These are phyloP conservation scores for Kodamaea kaohsiungensis DNA, from an alignment of 805 yeast genomes.

Conservation along the genomic window DNA sequence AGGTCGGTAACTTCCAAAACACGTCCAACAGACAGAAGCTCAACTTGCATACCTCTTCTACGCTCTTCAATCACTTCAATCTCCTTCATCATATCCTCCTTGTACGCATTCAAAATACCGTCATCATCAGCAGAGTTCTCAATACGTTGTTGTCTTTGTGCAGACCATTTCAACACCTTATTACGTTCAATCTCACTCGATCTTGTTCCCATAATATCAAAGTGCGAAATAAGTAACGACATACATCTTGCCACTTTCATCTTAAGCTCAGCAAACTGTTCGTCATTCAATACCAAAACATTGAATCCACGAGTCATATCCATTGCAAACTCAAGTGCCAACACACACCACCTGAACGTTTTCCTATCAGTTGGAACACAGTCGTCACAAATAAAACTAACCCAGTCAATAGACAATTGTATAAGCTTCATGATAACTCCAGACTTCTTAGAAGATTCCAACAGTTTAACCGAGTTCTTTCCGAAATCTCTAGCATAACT, in stretches of 20 bases:
- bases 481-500: slow-evolving; percentile 82
- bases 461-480: slow-evolving; percentile 62
- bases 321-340: slow-evolving; percentile 95
- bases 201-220: slow-evolving; percentile 97
- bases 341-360: slow-evolving; percentile 95
- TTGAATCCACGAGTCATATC: slow-evolving; percentile 89
- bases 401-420: slow-evolving; percentile 83
- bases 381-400: slow-evolving; percentile 88
- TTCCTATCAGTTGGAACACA: slow-evolving; percentile 89
- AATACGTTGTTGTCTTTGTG: slow-evolving; percentile 50
- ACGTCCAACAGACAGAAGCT: slow-evolving; percentile 65
- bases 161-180: slow-evolving; percentile 54
- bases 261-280: slow-evolving; percentile 69
- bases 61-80: slow-evolving; percentile 62
- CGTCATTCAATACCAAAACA: slow-evolving; percentile 75
- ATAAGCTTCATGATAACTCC: slow-evolving; percentile 71
- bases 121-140: slow-evolving; percentile 45
- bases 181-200: slow-evolving; percentile 68
- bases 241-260: slow-evolving; percentile 91
- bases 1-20: slow-evolving; percentile 86
- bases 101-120: slow-evolving; percentile 47
- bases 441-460: slow-evolving; percentile 67
- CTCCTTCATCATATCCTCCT: slow-evolving; percentile 67
- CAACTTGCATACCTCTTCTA: slow-evolving; percentile 45
- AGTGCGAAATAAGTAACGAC: slow-evolving; percentile 90